These are phyloP conservation scores for Rhexocercosporidium sp. DNA, from an alignment of 2,329 filamentous ascomycete genomes.

Conservation along the genomic window DNA sequence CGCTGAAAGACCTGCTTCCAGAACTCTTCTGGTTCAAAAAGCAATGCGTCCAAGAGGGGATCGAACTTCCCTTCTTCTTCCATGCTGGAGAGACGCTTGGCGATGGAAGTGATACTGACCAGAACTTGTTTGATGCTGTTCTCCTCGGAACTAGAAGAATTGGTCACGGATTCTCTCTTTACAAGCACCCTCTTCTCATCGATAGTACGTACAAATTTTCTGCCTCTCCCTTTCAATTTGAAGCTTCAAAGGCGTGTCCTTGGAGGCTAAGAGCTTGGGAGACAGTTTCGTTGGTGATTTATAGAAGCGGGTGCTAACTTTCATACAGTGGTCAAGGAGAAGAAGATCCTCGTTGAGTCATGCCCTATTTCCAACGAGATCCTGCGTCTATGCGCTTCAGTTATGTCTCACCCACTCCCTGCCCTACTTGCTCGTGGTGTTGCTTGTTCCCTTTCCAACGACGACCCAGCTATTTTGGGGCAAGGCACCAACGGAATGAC, in stretches of 20 bases:
- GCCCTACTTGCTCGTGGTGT: conserved; percentile 86
- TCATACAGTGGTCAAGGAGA: conserved; percentile 73
- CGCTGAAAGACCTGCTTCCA: conserved; percentile 77
- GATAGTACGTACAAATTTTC: conserved; percentile 56
- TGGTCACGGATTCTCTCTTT: conserved; percentile 86
- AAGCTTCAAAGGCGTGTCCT: not conserved
- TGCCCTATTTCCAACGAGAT: conserved; percentile 94
- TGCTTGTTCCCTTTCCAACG: conserved; percentile 82
- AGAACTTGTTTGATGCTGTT: conserved; percentile 87
- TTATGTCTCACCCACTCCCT: conserved; percentile 80
- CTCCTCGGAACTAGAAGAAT: conserved; percentile 87
- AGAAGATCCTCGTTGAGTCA: conserved; percentile 84
- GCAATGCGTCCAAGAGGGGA: conserved; percentile 75
- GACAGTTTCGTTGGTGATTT: not conserved
- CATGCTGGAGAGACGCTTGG: conserved; percentile 87
- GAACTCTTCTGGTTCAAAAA: conserved; percentile 95
- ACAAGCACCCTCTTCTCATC: conserved; percentile 88
- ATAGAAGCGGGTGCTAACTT: not conserved
- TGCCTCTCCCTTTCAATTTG: not conserved
- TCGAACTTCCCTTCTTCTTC: conserved; percentile 94
- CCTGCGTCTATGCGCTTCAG: conserved; percentile 75
- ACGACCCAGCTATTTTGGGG: conserved; percentile 87
- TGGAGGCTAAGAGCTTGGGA: not conserved
- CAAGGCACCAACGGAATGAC: conserved; percentile 83
- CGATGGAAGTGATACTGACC: conserved; percentile 75